Evolutionary conservation across 371 early-diverging fungal genomes (phyloP).

Genomic region (Nematocida sp.): DNA sequence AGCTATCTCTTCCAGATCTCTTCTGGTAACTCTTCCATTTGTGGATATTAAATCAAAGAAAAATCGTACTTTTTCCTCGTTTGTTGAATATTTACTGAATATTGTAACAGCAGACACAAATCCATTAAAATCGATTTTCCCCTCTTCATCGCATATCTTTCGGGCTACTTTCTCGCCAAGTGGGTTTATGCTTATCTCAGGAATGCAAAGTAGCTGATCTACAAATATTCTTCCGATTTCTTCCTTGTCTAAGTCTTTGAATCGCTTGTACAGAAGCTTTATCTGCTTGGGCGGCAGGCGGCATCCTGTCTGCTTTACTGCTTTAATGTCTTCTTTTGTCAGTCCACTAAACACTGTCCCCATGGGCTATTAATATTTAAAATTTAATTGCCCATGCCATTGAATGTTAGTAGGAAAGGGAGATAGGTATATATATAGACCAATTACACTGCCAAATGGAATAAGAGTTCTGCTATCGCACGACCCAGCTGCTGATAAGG

Average conservation of each 20-base stretch:
- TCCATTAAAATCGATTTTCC: conserved; percentile 42
- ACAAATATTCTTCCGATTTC: conserved; percentile 52
- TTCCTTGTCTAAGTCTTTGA: conserved; percentile 52
- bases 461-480: conserved; percentile 57
- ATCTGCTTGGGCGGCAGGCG: conserved; percentile 21
- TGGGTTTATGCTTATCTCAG: conserved; percentile 59
- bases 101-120: conserved; percentile 18
- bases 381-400: conserved; percentile 20
- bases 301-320: conserved; percentile 35
- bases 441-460: conserved; percentile 61
- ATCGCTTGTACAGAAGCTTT: conserved; percentile 36
- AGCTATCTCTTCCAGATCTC: conserved; percentile 38
- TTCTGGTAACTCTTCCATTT: neutral
- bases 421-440: conserved; percentile 63
- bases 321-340: conserved; percentile 48
- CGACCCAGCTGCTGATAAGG: conserved; percentile 56
- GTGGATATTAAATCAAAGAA: conserved; percentile 24
- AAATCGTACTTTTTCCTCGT: conserved; percentile 32
- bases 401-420: conserved; percentile 38
- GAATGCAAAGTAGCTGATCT: conserved; percentile 52
- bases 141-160: conserved; percentile 15
- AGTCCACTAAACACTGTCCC: conserved; percentile 54
- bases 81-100: conserved; percentile 38
- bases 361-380: conserved; percentile 29
- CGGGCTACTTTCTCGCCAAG: conserved; percentile 44